These are phyloP conservation scores for Rhynchospora pubera DNA, from an alignment of 176 grass and related monocot species.

Conservation along the genomic window DNA sequence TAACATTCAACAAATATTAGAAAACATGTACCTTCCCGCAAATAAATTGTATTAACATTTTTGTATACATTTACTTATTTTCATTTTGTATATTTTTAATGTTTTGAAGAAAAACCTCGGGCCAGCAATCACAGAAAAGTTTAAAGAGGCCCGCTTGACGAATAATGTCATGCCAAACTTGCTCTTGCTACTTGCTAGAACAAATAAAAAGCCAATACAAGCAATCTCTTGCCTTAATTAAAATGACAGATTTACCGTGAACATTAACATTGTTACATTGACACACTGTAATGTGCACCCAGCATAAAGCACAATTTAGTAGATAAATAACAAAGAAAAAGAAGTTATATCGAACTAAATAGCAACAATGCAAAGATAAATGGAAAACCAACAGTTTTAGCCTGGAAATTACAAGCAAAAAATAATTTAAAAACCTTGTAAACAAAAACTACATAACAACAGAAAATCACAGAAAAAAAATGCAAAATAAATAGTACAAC, in stretches of 20 bases:
- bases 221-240: not conserved
- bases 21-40: too few species aligned
- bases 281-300: not conserved
- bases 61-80: too few species aligned
- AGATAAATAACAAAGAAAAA: constrained; percentile 3
- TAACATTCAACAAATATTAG: too few species aligned
- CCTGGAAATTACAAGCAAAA: not conserved
- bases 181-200: not conserved
- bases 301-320: not conserved
- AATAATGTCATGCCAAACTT: not conserved
- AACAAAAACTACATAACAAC: not conserved
- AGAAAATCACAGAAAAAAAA: not conserved
- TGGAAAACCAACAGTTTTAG: not conserved
- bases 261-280: not conserved
- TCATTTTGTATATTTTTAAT: too few species aligned
- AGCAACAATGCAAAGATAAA: not conserved
- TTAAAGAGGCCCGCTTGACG: not conserved
- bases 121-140: not conserved
- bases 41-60: too few species aligned
- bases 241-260: not conserved
- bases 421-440: not conserved
- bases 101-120: not conserved
- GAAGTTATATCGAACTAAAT: not conserved
- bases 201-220: not conserved
- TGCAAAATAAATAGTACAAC: not conserved